A percentile compares a stretch with the other conserved stretches of the same genome.
Conservation (phyloP, 2,329 filamentous ascomycete species). For the Claviceps sp. region DNA sequence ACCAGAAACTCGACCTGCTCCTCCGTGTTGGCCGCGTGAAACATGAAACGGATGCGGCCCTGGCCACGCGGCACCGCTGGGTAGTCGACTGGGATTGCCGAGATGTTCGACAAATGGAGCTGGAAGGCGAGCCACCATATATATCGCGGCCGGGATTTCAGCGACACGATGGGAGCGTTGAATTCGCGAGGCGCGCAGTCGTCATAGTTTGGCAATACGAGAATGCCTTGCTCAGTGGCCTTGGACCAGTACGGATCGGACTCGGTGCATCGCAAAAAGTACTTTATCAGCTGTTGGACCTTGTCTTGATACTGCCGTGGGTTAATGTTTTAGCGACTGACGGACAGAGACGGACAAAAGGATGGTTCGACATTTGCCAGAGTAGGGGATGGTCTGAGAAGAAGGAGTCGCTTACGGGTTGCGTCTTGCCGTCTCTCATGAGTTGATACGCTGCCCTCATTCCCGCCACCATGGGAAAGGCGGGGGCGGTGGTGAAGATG, state of each 20-base stretch:
- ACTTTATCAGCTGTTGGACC: constrained; percentile 13
- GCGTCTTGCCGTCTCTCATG: constrained; percentile 6
- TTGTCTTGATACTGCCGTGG: constrained; percentile 5
- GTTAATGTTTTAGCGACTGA: neutral
- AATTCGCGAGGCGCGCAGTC: constrained; percentile 13
- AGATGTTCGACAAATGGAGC: constrained; percentile 9
- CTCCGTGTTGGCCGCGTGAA: constrained; percentile 27
- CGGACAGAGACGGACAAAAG: neutral
- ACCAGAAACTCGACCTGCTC: constrained; percentile 16
- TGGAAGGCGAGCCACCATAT: constrained; percentile 14
- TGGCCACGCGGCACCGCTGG: constrained; percentile 26
- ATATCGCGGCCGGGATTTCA: constrained; percentile 14
- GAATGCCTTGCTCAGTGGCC: constrained; percentile 14
- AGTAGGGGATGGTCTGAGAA: neutral
- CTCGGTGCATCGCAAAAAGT: constrained; percentile 15
- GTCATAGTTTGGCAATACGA: constrained; percentile 15
- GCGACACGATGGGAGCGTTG: constrained; percentile 17
- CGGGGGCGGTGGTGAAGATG: constrained; percentile 11
- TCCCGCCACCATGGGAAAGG: constrained; percentile 10
- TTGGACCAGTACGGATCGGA: constrained; percentile 11
- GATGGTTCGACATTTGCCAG: neutral
- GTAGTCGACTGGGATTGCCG: constrained; percentile 18
- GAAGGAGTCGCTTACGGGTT: constrained; percentile 2
- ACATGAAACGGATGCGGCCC: constrained; percentile 22
- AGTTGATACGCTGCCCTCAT: constrained; percentile 11